Evolutionary conservation across 257 asterid genomes (phyloP).

Genomic region (Nicotiana paniculata): DNA sequence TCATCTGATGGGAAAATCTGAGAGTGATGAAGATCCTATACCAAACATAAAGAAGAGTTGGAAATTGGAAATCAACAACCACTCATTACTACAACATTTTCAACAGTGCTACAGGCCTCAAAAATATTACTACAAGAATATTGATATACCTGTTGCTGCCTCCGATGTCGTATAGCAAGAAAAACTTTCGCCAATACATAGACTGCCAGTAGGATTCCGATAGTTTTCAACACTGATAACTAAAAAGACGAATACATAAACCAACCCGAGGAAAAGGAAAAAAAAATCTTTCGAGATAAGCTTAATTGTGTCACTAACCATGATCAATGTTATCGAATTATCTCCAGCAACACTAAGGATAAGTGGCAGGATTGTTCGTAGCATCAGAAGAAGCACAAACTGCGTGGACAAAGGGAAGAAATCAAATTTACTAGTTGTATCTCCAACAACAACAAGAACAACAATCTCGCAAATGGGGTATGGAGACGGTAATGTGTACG

Average conservation of each 20-base stretch:
- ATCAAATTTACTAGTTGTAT: background rate
- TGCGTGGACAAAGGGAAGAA: slow-evolving; percentile 16
- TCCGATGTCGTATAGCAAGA: background rate
- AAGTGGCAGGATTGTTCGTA: slow-evolving; percentile 55
- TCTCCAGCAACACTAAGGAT: slow-evolving; percentile 40
- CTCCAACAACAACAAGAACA: background rate
- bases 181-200: slow-evolving; percentile 5
- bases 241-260: background rate
- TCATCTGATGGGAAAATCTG: background rate
- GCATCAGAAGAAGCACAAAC: slow-evolving; percentile 61
- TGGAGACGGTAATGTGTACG: too few relatives aligned
- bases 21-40: slow-evolving; percentile 7
- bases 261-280: background rate
- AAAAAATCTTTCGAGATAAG: background rate
- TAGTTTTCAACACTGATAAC: background rate
- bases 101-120: background rate
- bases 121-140: too few relatives aligned
- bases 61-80: background rate
- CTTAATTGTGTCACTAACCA: slow-evolving; percentile 29
- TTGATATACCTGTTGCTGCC: background rate
- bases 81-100: background rate
- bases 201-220: slow-evolving; percentile 7
- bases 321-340: slow-evolving; percentile 36
- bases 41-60: background rate
- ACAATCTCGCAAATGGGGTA: too few relatives aligned